Evolutionary conservation across 192 early-diverging fungal species (phyloP).

Genomic region (Coemansia sp.): DNA sequence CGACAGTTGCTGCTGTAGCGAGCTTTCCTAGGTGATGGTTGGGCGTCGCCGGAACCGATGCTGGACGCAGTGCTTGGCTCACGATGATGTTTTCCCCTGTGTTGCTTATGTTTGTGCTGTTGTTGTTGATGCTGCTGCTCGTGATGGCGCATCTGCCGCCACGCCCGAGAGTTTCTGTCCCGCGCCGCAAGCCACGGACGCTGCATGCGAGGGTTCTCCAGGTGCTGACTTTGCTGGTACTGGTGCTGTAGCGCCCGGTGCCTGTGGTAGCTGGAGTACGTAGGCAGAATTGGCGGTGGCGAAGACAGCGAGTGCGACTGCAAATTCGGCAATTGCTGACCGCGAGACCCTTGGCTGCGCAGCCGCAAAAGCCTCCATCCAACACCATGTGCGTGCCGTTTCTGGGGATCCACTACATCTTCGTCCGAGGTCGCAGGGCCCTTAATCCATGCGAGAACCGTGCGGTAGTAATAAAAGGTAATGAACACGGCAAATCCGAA

Average conservation of each 20-base stretch:
- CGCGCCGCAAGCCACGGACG: constrained; percentile 33
- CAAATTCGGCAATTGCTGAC: not conserved
- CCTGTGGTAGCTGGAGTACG: constrained; percentile 4
- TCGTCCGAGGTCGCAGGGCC: constrained; percentile 33
- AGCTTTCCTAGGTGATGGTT: not conserved
- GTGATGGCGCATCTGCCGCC: constrained; percentile 39
- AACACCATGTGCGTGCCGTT: constrained; percentile 4
- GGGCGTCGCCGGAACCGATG: not conserved
- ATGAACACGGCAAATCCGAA: constrained; percentile 34
- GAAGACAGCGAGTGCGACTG: not conserved
- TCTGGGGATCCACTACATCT: constrained; percentile 15
- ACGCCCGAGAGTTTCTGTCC: constrained; percentile 39
- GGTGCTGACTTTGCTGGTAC: not conserved
- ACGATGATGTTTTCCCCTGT: not conserved
- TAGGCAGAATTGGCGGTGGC: not conserved
- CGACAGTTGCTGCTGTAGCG: not conserved
- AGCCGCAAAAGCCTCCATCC: constrained; percentile 14
- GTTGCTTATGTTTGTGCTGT: constrained; percentile 12
- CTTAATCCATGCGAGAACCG: constrained; percentile 30
- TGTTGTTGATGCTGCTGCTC: constrained; percentile 1
- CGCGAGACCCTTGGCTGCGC: not conserved
- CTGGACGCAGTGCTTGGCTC: not conserved
- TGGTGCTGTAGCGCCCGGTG: constrained; percentile 5
- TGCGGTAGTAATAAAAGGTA: constrained; percentile 47
- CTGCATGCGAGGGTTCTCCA: constrained; percentile 2